phyloP scores from a whole-genome alignment of 768 basidiomycete genomes.

The Agaricus blazei region DNA sequence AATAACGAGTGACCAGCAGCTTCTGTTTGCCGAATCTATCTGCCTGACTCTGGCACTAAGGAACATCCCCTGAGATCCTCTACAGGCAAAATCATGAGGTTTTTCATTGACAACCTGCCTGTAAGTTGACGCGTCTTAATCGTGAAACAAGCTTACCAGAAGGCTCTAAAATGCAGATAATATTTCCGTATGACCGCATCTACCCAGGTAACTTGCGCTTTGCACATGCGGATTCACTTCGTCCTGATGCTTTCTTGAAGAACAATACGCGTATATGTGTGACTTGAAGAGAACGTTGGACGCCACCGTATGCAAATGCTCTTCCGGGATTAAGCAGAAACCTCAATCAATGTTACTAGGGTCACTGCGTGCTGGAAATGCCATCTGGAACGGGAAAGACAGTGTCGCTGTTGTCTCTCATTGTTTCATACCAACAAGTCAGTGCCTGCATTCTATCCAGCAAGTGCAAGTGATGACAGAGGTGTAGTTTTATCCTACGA shows the following conservation, averaged over 20 bases:
- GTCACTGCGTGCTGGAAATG: constrained; percentile 99
- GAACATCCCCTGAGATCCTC: no score
- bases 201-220: constrained; percentile 69
- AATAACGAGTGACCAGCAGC: neutral
- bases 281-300: constrained; percentile 96
- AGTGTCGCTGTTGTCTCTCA: constrained; percentile 89
- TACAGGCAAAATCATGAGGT: constrained; percentile 52
- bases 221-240: neutral
- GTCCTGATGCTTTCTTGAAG: constrained; percentile 32
- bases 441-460: neutral
- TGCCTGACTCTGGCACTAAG: no score
- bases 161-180: constrained; percentile 44
- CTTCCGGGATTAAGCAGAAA: neutral
- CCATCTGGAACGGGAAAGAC: constrained; percentile 99
- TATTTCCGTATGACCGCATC: constrained; percentile 92
- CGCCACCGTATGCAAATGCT: constrained; percentile 57
- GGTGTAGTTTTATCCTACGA: constrained; percentile 84
- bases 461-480: neutral
- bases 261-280: constrained; percentile 99
- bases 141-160: neutral
- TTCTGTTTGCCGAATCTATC: neutral
- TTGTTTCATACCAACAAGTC: constrained; percentile 97
- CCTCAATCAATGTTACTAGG: constrained; percentile 40
- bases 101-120: constrained; percentile 75
- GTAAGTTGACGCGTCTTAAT: constrained; percentile 35